A percentile compares a stretch with the other conserved stretches of the same genome.
Conservation (phyloP, 768 basidiomycete species). For the Boletus huronensis region DNA sequence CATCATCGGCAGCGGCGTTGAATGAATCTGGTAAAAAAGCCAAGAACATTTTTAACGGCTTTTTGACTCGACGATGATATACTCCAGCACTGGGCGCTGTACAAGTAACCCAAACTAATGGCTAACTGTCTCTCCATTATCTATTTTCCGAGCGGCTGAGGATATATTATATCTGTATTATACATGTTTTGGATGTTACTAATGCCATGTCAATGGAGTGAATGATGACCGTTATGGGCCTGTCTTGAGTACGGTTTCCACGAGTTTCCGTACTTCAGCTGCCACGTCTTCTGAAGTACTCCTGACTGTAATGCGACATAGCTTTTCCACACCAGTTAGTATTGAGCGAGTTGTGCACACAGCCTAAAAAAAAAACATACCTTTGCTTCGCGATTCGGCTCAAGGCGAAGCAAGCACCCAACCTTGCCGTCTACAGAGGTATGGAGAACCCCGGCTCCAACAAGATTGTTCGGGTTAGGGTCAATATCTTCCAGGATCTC, state of each 20-base stretch:
- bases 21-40: slow-evolving; percentile 31
- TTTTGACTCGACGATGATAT: slow-evolving; percentile 37
- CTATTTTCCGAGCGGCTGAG: slow-evolving; percentile 4
- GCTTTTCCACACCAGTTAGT: slow-evolving; percentile 39
- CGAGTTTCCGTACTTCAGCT: slow-evolving; percentile 55
- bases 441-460: slow-evolving; percentile 94
- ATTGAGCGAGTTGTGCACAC: background rate
- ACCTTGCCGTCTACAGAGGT: slow-evolving; percentile 91
- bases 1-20: background rate
- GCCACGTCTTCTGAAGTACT: slow-evolving; percentile 94
- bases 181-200: slow-evolving; percentile 12
- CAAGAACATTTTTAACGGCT: slow-evolving; percentile 40
- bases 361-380: slow-evolving; percentile 42
- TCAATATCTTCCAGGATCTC: slow-evolving; percentile 82
- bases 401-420: slow-evolving; percentile 87
- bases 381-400: slow-evolving; percentile 96
- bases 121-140: background rate
- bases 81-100: background rate
- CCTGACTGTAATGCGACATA: slow-evolving; percentile 90
- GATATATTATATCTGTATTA: slow-evolving; percentile 29
- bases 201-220: slow-evolving; percentile 4
- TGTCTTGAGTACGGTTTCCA: slow-evolving; percentile 39
- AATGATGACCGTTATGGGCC: slow-evolving; percentile 15
- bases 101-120: background rate
- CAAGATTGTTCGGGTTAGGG: slow-evolving; percentile 90